Evolutionary conservation across 306 rosid species (phyloP).

Genomic region (Vigna reflexopilosa): DNA sequence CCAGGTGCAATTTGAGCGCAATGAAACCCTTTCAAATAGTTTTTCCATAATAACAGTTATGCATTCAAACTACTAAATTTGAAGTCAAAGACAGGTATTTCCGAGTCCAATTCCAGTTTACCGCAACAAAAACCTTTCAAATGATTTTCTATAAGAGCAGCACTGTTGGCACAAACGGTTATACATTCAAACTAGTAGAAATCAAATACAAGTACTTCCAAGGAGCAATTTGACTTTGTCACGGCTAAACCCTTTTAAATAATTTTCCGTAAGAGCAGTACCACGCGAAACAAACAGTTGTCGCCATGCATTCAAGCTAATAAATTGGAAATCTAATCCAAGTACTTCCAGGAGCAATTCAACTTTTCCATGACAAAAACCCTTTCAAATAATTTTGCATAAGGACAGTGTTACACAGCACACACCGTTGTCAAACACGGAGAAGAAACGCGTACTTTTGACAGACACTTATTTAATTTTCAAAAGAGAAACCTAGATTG

Average conservation of each 20-base stretch:
- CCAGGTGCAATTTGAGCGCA: not conserved
- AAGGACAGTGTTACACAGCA: not conserved
- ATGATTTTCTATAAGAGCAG: not conserved
- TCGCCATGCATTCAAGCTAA: not conserved
- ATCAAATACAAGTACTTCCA: not conserved
- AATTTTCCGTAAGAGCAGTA: too few species aligned
- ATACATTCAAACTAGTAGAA: not conserved
- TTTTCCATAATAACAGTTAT: not conserved
- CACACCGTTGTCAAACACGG: not conserved
- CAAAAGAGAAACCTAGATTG: not conserved
- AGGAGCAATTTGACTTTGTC: not conserved
- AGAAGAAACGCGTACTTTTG: not conserved
- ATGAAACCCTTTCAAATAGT: slow-evolving; percentile 4
- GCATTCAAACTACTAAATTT: not conserved
- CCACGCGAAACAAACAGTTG: too few species aligned
- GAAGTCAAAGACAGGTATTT: not conserved
- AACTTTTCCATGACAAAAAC: not conserved
- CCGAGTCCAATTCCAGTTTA: not conserved
- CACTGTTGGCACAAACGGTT: too few species aligned
- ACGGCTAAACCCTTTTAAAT: not conserved
- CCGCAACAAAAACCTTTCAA: slow-evolving; percentile 9
- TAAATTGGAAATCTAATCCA: too few species aligned
- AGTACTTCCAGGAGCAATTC: not conserved
- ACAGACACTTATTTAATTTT: not conserved
- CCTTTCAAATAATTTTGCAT: not conserved